Conservation (phyloP, 805 yeast species). For the Zygosaccharomyces pseudorouxii region DNA sequence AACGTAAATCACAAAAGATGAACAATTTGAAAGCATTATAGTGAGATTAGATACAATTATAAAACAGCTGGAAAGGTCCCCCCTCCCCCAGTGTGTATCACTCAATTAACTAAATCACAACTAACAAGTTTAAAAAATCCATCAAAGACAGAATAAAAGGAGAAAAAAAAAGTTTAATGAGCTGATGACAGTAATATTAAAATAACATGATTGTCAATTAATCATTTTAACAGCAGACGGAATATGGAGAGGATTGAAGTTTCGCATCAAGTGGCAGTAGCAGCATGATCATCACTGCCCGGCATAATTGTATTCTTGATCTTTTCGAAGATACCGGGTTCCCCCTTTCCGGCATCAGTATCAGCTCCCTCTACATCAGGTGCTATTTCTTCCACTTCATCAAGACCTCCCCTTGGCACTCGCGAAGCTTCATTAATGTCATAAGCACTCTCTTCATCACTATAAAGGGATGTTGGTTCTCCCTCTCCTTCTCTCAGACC, state of each 20-base stretch:
- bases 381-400: constrained; percentile 4
- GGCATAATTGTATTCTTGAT: constrained; percentile 10
- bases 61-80: not conserved
- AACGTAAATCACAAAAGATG: not conserved
- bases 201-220: not conserved
- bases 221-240: not conserved
- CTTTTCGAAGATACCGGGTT: constrained; percentile 10
- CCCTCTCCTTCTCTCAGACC: not conserved
- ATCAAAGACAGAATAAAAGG: not conserved
- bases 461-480: not conserved
- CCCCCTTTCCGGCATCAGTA: not conserved
- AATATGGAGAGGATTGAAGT: not conserved
- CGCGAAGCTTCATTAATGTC: constrained; percentile 4
- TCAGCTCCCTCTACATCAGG: not conserved
- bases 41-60: not conserved
- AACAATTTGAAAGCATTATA: not conserved
- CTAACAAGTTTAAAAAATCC: not conserved
- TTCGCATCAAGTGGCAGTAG: not conserved
- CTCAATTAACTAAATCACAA: not conserved
- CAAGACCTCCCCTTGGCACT: constrained; percentile 10
- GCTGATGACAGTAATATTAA: not conserved
- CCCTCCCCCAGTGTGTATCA: not conserved
- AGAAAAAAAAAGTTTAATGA: not conserved
- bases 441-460: constrained; percentile 1
- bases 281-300: not conserved